Base-by-base conservation (phyloP, 73 alveolate species). In the Stentor coeruleus region DNA sequence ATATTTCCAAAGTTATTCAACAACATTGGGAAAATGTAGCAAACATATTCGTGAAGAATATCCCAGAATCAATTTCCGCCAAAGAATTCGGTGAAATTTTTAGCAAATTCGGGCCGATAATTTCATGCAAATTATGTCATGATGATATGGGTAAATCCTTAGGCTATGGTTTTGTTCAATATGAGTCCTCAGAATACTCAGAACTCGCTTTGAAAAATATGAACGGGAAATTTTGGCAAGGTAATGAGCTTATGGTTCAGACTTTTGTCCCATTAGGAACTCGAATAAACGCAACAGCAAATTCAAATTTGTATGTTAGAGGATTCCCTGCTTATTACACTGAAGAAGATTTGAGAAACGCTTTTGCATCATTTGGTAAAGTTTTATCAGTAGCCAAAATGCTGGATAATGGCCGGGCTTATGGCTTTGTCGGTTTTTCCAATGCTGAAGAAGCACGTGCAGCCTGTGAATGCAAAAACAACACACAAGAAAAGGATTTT, bases 241-340 rank as follows among this genome's bases (percentile, higher is more conserved):
- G 73, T 20, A n/a, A 57, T 20, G 15, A 20, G 28, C 15, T 57
- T 57, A 20, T 31, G 73, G 73, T 57, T 20, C 28, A n/a, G 28
- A 57, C 15, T n/a, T 57, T 57, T 31, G 15, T 57, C 35, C 73
- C 73, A 57, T n/a, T 57, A n/a, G 28, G 28, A 1, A n/a, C 15
- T 20, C 15, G 73, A 57, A 31, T 57, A 20, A 31, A 57, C 73
- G 28, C 15, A 1, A 20, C 73, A 2, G 0, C 73, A 2, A 57
- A 57, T 57, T 20, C 15, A 57, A 57, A 57, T 31, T 57, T 57
- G 73, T 57, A 57, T 57, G 73, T 57, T n/a, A 57, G 73, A 57
- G 73, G 73, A 2, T 57, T 57, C 73, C 73, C 73, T 20, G 35
- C 15, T 20, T 20, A 31, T 2, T 57, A 57, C 73, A 20, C 73